Conservation (phyloP, 148 eudicot genomes). For the Agrostemma githago region DNA sequence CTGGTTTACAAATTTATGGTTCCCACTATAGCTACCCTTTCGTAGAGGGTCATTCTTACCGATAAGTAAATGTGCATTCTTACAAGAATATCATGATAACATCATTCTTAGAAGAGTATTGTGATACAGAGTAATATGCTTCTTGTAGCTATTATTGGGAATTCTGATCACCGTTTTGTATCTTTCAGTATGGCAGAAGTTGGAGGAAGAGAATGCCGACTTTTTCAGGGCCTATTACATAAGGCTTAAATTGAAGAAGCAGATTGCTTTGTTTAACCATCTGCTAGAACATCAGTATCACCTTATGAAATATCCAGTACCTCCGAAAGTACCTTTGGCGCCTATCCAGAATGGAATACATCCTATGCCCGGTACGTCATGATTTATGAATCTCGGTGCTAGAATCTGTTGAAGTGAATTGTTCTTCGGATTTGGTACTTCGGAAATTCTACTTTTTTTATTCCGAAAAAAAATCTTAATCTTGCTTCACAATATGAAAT, state of each 20-base stretch:
- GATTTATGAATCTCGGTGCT: neutral
- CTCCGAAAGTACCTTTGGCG: constrained; percentile 85
- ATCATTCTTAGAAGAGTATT: neutral
- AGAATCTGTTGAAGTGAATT: neutral
- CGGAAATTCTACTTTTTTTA: neutral
- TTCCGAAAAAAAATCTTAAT: neutral
- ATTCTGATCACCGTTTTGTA: constrained; percentile 17
- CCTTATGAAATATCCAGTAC: constrained; percentile 70
- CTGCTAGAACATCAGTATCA: constrained; percentile 89
- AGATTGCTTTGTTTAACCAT: constrained; percentile 86
- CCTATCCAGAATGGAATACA: constrained; percentile 92
- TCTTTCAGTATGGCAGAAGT: constrained; percentile 88
- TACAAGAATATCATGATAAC: neutral
- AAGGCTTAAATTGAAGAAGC: constrained; percentile 95
- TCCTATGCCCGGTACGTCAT: constrained; percentile 76
- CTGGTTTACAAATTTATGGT: neutral
- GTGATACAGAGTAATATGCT: neutral
- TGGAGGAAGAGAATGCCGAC: constrained; percentile 99
- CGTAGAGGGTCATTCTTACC: neutral
- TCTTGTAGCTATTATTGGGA: constrained; percentile 14
- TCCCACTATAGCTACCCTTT: neutral
- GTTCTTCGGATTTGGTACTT: neutral
- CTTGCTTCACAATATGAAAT: neutral
- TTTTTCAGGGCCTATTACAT: constrained; percentile 94
- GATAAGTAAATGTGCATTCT: constrained; percentile 5